Conservation (phyloP, 2,329 filamentous ascomycete species). For the Knufia fluminis region DNA sequence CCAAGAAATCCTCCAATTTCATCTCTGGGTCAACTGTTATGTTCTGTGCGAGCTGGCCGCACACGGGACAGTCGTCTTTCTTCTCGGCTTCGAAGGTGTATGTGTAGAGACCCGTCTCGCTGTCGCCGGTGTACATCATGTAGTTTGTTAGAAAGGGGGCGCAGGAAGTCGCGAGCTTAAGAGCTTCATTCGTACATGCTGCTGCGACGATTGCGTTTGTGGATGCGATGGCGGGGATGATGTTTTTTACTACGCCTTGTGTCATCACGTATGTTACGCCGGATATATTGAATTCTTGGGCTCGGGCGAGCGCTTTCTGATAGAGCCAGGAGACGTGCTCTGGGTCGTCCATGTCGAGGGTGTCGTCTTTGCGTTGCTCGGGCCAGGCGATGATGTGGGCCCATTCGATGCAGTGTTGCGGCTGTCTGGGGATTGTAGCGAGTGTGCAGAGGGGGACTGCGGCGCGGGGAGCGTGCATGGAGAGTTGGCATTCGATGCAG, state of each 20-base stretch:
- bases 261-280: conserved; percentile 94
- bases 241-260: conserved; percentile 97
- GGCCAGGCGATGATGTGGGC: conserved; percentile 98
- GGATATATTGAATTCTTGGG: conserved; percentile 77
- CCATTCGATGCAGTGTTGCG: conserved; percentile 98
- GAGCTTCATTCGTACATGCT: conserved; percentile 89
- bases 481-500: conserved; percentile 95
- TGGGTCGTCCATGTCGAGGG: conserved; percentile 89
- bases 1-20: conserved; percentile 76
- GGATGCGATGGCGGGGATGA: conserved; percentile 95
- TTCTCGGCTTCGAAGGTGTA: conserved; percentile 94
- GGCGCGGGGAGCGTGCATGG: conserved; percentile 97
- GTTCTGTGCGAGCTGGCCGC: conserved; percentile 70
- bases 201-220: conserved; percentile 96
- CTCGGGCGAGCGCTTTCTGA: conserved; percentile 69
- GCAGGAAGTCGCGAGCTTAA: conserved; percentile 79
- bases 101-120: conserved; percentile 90
- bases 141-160: conserved; percentile 86
- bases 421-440: conserved; percentile 90
- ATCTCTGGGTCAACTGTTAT: conserved; percentile 60
- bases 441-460: conserved; percentile 94
- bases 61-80: conserved; percentile 91
- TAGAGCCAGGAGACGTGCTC: conserved; percentile 98
- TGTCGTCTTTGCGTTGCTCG: conserved; percentile 68
- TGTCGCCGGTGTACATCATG: conserved; percentile 99